These are phyloP conservation scores for Madurella fahalii DNA, from an alignment of 2,329 filamentous ascomycete species.

Conservation along the genomic window DNA sequence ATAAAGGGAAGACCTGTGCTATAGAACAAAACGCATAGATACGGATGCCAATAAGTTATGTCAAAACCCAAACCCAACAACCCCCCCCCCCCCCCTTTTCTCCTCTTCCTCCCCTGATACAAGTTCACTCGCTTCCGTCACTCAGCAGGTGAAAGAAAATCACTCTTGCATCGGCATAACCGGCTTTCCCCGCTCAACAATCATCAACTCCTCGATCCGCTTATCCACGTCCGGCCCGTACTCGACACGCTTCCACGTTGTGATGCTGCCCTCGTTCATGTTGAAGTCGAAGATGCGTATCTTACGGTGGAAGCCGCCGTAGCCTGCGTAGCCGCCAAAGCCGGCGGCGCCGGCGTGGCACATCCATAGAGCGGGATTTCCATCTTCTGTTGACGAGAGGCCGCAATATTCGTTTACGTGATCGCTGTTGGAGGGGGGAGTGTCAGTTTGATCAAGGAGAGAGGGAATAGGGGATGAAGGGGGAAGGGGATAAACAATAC, in stretches of 20 bases:
- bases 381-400: conserved; percentile 53
- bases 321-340: conserved; percentile 93
- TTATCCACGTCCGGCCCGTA: conserved; percentile 61
- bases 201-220: conserved; percentile 59
- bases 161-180: conserved; percentile 31
- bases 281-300: conserved; percentile 91
- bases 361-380: conserved; percentile 84
- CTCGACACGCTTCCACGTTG: conserved; percentile 89
- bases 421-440: conserved; percentile 53
- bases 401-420: conserved; percentile 97
- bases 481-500: background rate
- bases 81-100: too few species aligned
- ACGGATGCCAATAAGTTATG: too few species aligned
- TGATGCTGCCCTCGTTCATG: conserved; percentile 81
- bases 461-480: background rate
- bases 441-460: background rate
- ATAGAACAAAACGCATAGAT: too few species aligned
- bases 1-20: too few species aligned
- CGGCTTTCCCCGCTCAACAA: conserved; percentile 58
- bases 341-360: conserved; percentile 91
- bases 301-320: conserved; percentile 77
- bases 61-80: too few species aligned
- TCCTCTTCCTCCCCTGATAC: too few species aligned
- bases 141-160: too few species aligned
- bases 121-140: too few species aligned